phyloP scores from a whole-genome alignment of 306 rosid species.

The Glycine latifolia region DNA sequence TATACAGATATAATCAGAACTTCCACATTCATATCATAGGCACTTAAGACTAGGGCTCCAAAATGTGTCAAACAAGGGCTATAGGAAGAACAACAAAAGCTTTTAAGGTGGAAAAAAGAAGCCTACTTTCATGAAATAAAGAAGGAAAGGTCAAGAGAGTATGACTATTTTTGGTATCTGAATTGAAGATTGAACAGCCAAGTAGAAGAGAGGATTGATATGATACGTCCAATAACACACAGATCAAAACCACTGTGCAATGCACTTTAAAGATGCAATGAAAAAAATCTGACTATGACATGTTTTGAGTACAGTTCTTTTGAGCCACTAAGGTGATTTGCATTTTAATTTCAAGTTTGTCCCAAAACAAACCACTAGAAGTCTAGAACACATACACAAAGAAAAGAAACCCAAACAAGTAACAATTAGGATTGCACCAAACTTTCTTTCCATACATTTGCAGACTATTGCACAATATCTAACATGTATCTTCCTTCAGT shows the following conservation, averaged over 20 bases:
- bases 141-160: too few relatives aligned
- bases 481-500: conserved; percentile 17
- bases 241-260: too few relatives aligned
- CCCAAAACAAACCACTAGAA: too few relatives aligned
- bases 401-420: conserved; percentile 20
- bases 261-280: too few relatives aligned
- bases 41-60: background rate
- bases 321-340: background rate
- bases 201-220: conserved; percentile 13
- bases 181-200: background rate
- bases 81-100: too few relatives aligned
- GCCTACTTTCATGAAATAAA: too few relatives aligned
- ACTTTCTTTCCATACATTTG: conserved; percentile 1
- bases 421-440: background rate
- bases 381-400: background rate
- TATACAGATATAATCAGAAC: conserved; percentile 16
- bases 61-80: conserved; percentile 1
- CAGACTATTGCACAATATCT: conserved; percentile 10
- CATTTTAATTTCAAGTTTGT: background rate
- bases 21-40: conserved; percentile 18
- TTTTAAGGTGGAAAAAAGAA: too few relatives aligned
- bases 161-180: background rate
- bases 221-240: background rate
- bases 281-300: too few relatives aligned
- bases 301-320: background rate